Evolutionary conservation across 208 protist species (phyloP).

Genomic region (Acanthamoeba sp.): DNA sequence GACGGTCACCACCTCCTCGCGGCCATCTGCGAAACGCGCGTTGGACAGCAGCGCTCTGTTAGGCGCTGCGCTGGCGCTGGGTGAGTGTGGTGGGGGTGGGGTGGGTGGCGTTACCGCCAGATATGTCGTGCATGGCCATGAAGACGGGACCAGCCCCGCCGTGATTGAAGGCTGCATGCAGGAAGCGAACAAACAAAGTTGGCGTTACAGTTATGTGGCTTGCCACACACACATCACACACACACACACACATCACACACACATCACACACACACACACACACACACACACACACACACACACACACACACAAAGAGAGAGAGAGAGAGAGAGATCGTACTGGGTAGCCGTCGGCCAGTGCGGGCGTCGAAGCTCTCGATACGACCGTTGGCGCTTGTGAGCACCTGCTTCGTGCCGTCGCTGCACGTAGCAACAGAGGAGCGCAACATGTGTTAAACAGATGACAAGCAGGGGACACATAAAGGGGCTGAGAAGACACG

Average conservation of each 20-base stretch:
- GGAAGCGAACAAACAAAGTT: background rate
- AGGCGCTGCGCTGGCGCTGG: background rate
- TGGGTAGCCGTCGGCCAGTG: background rate
- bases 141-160: background rate
- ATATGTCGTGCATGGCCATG: background rate
- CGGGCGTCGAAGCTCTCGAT: constrained; percentile 18
- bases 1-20: background rate
- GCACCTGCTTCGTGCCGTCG: constrained; percentile 33
- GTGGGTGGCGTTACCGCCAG: constrained; percentile 18
- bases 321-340: no score
- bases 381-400: background rate
- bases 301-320: no score
- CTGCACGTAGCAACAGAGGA: background rate
- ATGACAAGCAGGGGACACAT: background rate
- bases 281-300: no score
- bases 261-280: no score
- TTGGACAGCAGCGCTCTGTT: background rate
- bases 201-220: background rate
- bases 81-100: background rate
- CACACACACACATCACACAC: no score
- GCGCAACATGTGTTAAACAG: background rate
- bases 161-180: constrained; percentile 19
- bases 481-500: background rate
- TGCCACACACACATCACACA: no score
- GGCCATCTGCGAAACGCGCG: background rate